Evolutionary conservation across 2,329 filamentous ascomycete species (phyloP).

Genomic region (Xylaria sp.): DNA sequence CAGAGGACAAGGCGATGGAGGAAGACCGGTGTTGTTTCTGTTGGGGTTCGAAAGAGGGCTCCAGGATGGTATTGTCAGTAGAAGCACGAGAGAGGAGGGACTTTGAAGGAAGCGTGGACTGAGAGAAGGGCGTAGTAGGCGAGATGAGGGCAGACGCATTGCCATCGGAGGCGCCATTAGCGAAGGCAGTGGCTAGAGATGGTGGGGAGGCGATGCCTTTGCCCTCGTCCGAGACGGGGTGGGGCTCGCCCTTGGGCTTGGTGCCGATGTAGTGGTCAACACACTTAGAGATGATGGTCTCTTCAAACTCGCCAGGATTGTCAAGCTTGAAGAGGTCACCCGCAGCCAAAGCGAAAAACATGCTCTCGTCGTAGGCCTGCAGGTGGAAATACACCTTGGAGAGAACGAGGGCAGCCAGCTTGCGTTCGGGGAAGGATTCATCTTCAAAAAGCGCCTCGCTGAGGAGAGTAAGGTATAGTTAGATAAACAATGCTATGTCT

Average conservation of each 20-base stretch:
- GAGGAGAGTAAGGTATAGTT: conserved; percentile 27
- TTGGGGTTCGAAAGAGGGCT: conserved; percentile 60
- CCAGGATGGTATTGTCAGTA: conserved; percentile 67
- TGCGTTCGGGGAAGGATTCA: conserved; percentile 89
- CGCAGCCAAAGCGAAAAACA: conserved; percentile 95
- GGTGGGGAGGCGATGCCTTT: conserved; percentile 54
- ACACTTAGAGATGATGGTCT: conserved; percentile 98
- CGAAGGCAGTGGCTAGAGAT: conserved; percentile 82
- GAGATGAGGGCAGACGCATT: conserved; percentile 75
- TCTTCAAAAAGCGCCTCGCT: conserved; percentile 98
- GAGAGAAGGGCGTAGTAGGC: conserved; percentile 93
- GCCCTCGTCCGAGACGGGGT: conserved; percentile 49
- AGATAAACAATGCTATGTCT: background rate
- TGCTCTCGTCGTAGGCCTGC: conserved; percentile 98
- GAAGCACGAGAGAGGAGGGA: conserved; percentile 88
- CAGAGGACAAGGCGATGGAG: conserved; percentile 68
- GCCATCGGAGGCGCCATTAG: conserved; percentile 67
- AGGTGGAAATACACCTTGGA: conserved; percentile 99
- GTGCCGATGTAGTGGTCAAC: conserved; percentile 96
- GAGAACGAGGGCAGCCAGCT: conserved; percentile 90
- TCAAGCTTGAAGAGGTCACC: conserved; percentile 95
- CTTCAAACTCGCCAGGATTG: conserved; percentile 90
- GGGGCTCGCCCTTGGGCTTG: conserved; percentile 62
- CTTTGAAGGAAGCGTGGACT: conserved; percentile 90
- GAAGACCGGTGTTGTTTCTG: conserved; percentile 60